Evolutionary conservation across 768 basidiomycete species (phyloP).

Genomic region (Tephrocybe sp.): DNA sequence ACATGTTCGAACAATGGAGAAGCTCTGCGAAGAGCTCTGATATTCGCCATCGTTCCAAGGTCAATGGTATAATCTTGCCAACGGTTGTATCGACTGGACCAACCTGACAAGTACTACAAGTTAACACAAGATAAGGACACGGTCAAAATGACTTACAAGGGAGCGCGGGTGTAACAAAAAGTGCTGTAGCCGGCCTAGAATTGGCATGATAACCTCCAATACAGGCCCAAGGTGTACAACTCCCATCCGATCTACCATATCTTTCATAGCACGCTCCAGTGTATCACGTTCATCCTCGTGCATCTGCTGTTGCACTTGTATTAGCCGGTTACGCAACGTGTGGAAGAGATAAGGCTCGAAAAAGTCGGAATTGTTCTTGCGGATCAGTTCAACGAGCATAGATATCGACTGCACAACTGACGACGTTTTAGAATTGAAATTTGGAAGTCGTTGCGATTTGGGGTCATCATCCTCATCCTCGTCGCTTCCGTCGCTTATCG

Average conservation of each 20-base stretch:
- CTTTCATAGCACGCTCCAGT: constrained; percentile 69
- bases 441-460: constrained; percentile 26
- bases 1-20: constrained; percentile 97
- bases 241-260: constrained; percentile 81
- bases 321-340: constrained; percentile 85
- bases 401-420: constrained; percentile 85
- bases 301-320: constrained; percentile 78
- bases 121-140: not conserved
- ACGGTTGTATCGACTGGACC: constrained; percentile 71
- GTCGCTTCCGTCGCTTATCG: constrained; percentile 16
- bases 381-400: constrained; percentile 89
- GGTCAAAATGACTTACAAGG: constrained; percentile 47
- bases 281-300: constrained; percentile 63
- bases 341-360: constrained; percentile 98
- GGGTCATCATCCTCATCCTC: constrained; percentile 21
- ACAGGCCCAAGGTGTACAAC: constrained; percentile 89
- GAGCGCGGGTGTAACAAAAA: constrained; percentile 74
- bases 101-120: constrained; percentile 39
- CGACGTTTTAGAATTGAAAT: constrained; percentile 59
- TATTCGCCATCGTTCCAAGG: constrained; percentile 92
- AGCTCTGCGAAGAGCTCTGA: constrained; percentile 97
- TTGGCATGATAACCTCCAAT: constrained; percentile 67
- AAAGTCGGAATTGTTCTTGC: constrained; percentile 98
- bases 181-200: constrained; percentile 65
- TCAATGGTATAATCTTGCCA: constrained; percentile 75